Conservation (phyloP, 768 basidiomycete genomes). For the Suillus decipiens region DNA sequence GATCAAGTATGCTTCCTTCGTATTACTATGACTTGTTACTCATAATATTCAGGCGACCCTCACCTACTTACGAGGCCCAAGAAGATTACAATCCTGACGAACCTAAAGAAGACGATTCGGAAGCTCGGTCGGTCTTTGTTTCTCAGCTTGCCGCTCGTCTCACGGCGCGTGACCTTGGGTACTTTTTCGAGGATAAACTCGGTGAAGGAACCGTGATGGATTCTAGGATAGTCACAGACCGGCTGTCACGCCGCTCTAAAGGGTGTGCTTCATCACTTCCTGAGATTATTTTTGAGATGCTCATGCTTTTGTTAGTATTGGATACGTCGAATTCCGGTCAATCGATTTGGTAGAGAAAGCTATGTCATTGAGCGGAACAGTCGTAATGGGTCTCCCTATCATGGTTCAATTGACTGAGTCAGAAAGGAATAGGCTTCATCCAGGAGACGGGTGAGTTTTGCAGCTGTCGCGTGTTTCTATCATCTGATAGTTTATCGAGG, state of each 20-base stretch:
- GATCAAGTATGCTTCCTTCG: constrained; percentile 41
- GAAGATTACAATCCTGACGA: constrained; percentile 84
- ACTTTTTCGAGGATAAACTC: constrained; percentile 97
- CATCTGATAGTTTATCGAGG: constrained; percentile 37
- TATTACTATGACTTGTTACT: constrained; percentile 14
- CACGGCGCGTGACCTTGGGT: constrained; percentile 95
- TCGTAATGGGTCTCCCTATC: constrained; percentile 98
- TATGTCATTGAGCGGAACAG: constrained; percentile 84
- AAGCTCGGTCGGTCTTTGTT: constrained; percentile 98
- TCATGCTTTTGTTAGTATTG: constrained; percentile 62
- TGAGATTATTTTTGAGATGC: neutral
- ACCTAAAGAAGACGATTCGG: constrained; percentile 92
- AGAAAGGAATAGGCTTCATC: constrained; percentile 87
- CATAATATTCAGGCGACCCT: constrained; percentile 53
- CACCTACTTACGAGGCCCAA: constrained; percentile 69
- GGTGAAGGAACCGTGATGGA: constrained; percentile 95
- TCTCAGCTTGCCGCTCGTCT: constrained; percentile 97
- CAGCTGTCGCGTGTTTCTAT: constrained; percentile 11
- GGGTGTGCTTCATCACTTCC: constrained; percentile 58
- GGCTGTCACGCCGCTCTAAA: constrained; percentile 94
- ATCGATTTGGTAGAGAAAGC: constrained; percentile 93
- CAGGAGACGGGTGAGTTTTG: constrained; percentile 76
- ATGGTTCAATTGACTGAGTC: constrained; percentile 97
- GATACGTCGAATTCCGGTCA: constrained; percentile 94
- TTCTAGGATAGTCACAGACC: constrained; percentile 93